Percentiles rank a stretch among this genome's conserved stretches.
Evolutionary conservation across 2,329 filamentous ascomycete species (phyloP).

Genomic region (Fusarium sp.): DNA sequence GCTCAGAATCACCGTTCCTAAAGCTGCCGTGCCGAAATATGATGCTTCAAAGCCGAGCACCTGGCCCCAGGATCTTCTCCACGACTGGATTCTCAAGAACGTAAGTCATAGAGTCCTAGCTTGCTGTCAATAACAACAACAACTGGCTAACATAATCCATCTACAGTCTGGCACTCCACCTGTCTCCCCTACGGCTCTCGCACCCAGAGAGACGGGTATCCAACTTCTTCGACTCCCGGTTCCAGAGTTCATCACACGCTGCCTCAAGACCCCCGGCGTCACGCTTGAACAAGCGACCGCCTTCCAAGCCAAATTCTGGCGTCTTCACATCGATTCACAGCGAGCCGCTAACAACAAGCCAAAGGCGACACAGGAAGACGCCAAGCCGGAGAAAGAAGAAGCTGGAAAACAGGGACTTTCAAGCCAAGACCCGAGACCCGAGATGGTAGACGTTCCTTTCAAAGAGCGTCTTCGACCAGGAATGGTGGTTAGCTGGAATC

Average conservation of each 20-base stretch:
- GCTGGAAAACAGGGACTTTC: conserved; percentile 18
- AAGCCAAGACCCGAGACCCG: conserved; percentile 46
- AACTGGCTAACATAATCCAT: background rate
- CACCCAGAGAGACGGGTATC: conserved; percentile 53
- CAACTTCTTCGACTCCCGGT: conserved; percentile 54
- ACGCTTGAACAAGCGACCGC: conserved; percentile 53
- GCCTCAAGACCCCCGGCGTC: conserved; percentile 51
- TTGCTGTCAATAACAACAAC: background rate
- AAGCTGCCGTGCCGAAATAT: conserved; percentile 33
- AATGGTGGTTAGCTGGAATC: conserved; percentile 53
- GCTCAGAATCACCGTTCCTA: conserved; percentile 53
- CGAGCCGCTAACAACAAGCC: conserved; percentile 15
- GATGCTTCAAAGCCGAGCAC: conserved; percentile 48
- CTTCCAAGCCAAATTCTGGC: conserved; percentile 56
- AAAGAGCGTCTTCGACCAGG: conserved; percentile 54
- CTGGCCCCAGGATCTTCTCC: conserved; percentile 54
- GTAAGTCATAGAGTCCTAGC: conserved; percentile 44
- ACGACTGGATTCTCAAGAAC: conserved; percentile 53
- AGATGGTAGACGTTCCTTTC: conserved; percentile 46
- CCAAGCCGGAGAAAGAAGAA: background rate
- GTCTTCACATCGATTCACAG: conserved; percentile 54
- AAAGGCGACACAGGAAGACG: background rate
- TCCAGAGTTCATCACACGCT: conserved; percentile 54
- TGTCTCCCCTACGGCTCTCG: conserved; percentile 49
- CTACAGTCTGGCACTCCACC: conserved; percentile 53